Conservation (phyloP, 2,329 filamentous ascomycete genomes). For the Botrytis byssoidea region DNA sequence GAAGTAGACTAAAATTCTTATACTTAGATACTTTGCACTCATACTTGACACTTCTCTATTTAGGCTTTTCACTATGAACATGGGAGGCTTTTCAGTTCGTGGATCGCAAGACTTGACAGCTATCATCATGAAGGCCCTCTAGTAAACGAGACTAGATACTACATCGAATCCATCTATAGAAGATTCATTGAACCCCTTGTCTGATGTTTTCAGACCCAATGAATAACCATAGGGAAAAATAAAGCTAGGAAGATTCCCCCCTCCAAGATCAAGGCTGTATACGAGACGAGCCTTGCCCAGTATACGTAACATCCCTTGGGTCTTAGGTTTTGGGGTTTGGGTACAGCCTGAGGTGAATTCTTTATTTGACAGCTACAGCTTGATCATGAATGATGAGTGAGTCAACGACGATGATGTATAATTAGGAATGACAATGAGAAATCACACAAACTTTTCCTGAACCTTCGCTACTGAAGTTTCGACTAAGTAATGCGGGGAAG, state of each 20-base stretch:
- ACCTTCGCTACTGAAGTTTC: not conserved
- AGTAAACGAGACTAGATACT: not conserved
- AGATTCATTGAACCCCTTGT: not conserved
- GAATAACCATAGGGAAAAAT: not conserved
- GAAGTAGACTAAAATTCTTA: not conserved
- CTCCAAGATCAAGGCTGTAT: not conserved
- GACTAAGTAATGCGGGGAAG: too few species aligned
- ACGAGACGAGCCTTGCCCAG: not conserved
- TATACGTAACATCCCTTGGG: not conserved
- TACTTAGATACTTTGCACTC: not conserved
- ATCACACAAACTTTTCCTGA: too few species aligned
- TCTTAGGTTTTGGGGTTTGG: too few species aligned
- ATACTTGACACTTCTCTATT: not conserved
- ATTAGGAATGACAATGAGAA: not conserved
- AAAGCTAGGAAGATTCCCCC: not conserved
- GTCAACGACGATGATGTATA: fast-evolving
- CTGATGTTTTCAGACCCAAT: not conserved
- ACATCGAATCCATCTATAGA: not conserved
- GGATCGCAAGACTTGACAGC: not conserved
- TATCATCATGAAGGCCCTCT: not conserved
- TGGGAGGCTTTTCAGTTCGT: not conserved
- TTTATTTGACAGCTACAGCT: not conserved
- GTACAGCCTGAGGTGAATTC: not conserved
- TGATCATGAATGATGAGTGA: not conserved
- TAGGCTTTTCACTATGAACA: not conserved